Conservation (phyloP, 495 filamentous ascomycete species). For the Cryomyces minteri region DNA sequence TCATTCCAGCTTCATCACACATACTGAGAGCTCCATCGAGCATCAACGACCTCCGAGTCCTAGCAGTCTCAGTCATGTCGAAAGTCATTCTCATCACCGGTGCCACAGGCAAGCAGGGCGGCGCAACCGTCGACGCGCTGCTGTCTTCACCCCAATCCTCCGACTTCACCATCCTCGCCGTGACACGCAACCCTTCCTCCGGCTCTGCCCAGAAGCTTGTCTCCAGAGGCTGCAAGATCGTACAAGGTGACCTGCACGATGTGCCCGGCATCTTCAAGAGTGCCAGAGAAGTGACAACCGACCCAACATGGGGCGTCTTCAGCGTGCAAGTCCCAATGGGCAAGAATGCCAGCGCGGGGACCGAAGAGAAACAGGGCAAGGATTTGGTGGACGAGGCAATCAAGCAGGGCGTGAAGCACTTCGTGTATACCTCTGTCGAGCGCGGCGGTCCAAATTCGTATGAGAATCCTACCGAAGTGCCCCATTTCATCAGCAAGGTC, state of each 20-base stretch:
- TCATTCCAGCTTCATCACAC: background rate
- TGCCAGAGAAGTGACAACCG: constrained; percentile 20
- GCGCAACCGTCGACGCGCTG: constrained; percentile 38
- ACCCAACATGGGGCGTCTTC: constrained; percentile 27
- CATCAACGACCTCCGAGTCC: background rate
- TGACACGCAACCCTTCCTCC: constrained; percentile 43
- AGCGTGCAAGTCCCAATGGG: constrained; percentile 23
- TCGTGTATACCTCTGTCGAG: constrained; percentile 52
- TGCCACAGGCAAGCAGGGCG: constrained; percentile 57
- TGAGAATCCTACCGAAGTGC: constrained; percentile 36
- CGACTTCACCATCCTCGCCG: constrained; percentile 44
- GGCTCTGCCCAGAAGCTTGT: constrained; percentile 32
- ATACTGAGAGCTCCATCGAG: background rate
- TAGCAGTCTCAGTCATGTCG: constrained; percentile 5
- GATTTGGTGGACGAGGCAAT: constrained; percentile 39
- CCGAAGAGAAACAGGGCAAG: constrained; percentile 43
- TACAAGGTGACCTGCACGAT: constrained; percentile 37
- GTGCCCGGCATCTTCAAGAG: constrained; percentile 32
- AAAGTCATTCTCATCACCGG: constrained; percentile 42
- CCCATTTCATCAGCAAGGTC: constrained; percentile 32
- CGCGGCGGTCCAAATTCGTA: constrained; percentile 40
- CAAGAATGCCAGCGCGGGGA: constrained; percentile 25
- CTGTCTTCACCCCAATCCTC: constrained; percentile 19
- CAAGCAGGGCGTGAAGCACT: constrained; percentile 35
- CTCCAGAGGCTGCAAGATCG: constrained; percentile 27